phyloP scores from a whole-genome alignment of 1,284 basidiomycete genomes.

The Schizopora paradoxa region DNA sequence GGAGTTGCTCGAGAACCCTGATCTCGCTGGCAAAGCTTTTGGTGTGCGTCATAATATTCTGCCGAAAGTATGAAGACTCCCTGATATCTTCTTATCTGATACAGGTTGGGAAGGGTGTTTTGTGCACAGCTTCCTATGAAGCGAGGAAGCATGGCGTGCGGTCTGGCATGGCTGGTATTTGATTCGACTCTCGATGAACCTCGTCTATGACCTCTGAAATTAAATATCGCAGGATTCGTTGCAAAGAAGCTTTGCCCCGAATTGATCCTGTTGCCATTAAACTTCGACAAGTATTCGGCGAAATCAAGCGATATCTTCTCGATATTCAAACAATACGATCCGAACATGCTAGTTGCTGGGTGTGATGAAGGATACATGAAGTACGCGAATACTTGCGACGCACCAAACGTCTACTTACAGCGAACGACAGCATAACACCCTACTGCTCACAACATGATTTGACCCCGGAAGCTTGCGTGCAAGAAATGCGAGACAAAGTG shows the following conservation, averaged over 20 bases:
- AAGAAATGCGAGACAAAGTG: slow-evolving; percentile 69
- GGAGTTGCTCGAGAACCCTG: slow-evolving; percentile 76
- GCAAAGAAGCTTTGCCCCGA: slow-evolving; percentile 57
- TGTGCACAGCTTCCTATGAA: slow-evolving; percentile 48
- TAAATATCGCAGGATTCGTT: slow-evolving; percentile 35
- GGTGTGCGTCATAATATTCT: slow-evolving; percentile 46
- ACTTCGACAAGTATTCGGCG: slow-evolving; percentile 37
- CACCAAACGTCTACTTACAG: too few species aligned
- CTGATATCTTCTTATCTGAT: not conserved
- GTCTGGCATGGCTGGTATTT: slow-evolving; percentile 38
- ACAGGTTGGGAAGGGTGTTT: slow-evolving; percentile 31
- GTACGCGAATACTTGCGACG: too few species aligned
- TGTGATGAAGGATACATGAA: slow-evolving; percentile 47
- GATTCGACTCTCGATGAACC: not conserved
- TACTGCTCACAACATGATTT: slow-evolving; percentile 69
- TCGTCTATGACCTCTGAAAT: not conserved
- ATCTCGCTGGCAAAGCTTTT: slow-evolving; percentile 79
- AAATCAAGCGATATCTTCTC: slow-evolving; percentile 29
- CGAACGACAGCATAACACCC: slow-evolving; percentile 56
- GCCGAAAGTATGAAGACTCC: not conserved
- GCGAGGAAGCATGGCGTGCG: slow-evolving; percentile 44
- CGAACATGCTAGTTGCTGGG: slow-evolving; percentile 41
- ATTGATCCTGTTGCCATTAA: slow-evolving; percentile 38
- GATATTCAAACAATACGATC: slow-evolving; percentile 38
- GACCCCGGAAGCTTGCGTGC: slow-evolving; percentile 69